Conservation (phyloP, 331 rosid genomes). For the Acacia pycnantha region DNA sequence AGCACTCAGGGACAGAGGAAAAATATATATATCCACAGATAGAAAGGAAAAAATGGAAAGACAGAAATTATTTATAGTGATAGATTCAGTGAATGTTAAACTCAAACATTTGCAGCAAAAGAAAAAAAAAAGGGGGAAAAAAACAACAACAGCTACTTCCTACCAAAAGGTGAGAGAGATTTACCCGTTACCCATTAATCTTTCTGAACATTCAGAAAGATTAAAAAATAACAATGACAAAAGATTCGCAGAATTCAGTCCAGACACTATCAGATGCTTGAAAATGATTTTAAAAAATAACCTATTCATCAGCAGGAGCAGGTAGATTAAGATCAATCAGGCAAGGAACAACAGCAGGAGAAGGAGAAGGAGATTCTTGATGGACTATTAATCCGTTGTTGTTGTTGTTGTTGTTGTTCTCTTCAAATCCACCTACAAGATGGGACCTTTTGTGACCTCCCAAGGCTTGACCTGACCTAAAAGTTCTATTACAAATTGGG, state of each 20-base stretch:
- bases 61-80: slow-evolving; percentile 9
- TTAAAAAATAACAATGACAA: no score
- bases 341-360: slow-evolving; percentile 34
- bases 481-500: slow-evolving; percentile 72
- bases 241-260: slow-evolving; percentile 17
- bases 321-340: slow-evolving; percentile 92
- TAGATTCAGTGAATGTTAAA: neutral
- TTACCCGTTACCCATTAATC: slow-evolving; percentile 43
- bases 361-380: slow-evolving; percentile 31
- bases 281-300: slow-evolving; percentile 34
- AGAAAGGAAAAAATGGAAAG: neutral
- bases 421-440: slow-evolving; percentile 71
- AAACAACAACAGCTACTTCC: slow-evolving; percentile 27
- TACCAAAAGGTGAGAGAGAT: slow-evolving; percentile 19
- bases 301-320: slow-evolving; percentile 74
- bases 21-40: neutral
- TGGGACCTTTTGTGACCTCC: slow-evolving; percentile 99
- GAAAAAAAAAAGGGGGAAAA: neutral
- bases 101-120: slow-evolving; percentile 32
- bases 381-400: slow-evolving; percentile 41
- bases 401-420: slow-evolving; percentile 19
- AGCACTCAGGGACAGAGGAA: neutral
- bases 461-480: slow-evolving; percentile 90
- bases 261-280: slow-evolving; percentile 26
- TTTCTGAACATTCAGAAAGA: slow-evolving; percentile 45